Conservation (phyloP, 2,329 filamentous ascomycete species). For the Hawksworthiomyces lignivorus region DNA sequence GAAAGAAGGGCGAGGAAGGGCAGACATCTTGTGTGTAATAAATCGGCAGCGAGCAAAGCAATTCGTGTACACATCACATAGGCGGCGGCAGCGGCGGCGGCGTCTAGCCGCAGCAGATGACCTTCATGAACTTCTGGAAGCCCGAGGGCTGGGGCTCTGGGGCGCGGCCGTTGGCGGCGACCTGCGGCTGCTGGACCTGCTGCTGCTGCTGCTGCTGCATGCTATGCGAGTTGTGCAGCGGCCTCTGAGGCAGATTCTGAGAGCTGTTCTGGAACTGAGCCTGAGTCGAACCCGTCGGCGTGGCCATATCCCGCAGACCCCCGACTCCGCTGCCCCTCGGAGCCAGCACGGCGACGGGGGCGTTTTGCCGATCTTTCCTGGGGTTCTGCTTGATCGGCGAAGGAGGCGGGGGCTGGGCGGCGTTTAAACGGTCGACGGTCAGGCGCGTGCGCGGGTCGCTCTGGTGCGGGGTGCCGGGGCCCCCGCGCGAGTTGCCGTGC, state of each 20-base stretch:
- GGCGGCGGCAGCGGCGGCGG: too few species aligned
- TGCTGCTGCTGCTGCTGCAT: conserved; percentile 45
- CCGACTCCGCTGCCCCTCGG: conserved; percentile 71
- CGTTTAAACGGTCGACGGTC: conserved; percentile 85
- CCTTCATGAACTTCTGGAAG: conserved; percentile 88
- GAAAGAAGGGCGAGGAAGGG: background rate
- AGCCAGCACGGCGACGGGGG: conserved; percentile 61
- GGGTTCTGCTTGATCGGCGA: conserved; percentile 76
- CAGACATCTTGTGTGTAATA: conserved; percentile 1
- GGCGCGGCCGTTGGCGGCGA: conserved; percentile 44
- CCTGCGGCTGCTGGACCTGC: conserved; percentile 8
- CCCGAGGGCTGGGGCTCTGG: conserved; percentile 69
- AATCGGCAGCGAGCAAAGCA: too few species aligned
- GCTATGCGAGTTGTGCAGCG: conserved; percentile 52
- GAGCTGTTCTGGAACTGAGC: conserved; percentile 96
- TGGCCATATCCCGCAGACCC: conserved; percentile 67
- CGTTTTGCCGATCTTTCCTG: conserved; percentile 69
- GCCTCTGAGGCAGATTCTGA: conserved; percentile 69
- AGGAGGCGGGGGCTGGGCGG: conserved; percentile 81
- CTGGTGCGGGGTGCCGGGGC: conserved; percentile 57
- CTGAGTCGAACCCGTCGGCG: conserved; percentile 83
- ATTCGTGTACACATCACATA: too few species aligned
- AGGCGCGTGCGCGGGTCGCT: conserved; percentile 50
- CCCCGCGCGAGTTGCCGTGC: conserved; percentile 63
- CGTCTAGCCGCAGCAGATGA: conserved; percentile 75